Evolutionary conservation across 768 basidiomycete species (phyloP).

Genomic region (Phanerochaete sordida): DNA sequence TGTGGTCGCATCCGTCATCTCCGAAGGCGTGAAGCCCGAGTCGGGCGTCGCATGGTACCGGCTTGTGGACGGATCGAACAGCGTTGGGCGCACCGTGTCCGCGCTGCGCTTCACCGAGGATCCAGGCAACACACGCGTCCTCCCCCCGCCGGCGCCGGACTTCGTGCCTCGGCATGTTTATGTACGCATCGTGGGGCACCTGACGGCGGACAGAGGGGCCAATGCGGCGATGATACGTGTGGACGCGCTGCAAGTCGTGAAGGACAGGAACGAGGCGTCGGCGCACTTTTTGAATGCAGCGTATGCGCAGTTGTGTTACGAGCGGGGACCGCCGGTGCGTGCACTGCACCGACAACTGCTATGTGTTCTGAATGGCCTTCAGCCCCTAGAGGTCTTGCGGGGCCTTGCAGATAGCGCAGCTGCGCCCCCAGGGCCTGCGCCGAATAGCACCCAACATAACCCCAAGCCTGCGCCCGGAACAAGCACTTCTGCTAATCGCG

Average conservation of each 20-base stretch:
- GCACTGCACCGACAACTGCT: not conserved
- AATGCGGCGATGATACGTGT: not conserved
- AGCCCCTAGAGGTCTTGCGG: not conserved
- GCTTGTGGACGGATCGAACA: conserved; percentile 40
- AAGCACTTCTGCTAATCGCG: not conserved
- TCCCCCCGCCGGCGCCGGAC: no score
- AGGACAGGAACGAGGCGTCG: conserved; percentile 44
- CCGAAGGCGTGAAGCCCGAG: conserved; percentile 14
- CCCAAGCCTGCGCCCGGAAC: not conserved
- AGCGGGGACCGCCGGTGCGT: conserved; percentile 26
- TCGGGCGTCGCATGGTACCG: conserved; percentile 8
- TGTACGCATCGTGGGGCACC: not conserved
- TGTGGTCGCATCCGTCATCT: conserved; percentile 44
- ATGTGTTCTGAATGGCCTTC: not conserved
- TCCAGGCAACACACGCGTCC: not conserved
- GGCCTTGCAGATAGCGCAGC: not conserved
- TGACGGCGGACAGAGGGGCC: conserved; percentile 25
- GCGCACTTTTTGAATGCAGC: conserved; percentile 45
- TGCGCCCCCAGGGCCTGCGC: not conserved
- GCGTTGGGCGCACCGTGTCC: not conserved
- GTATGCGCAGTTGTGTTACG: conserved; percentile 31
- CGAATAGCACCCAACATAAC: not conserved
- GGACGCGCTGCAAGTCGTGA: conserved; percentile 29
- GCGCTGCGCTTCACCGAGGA: not conserved
- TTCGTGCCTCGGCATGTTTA: not conserved